Evolutionary conservation across 2,329 filamentous ascomycete genomes (phyloP).

Genomic region (Stenocarpella maydis): DNA sequence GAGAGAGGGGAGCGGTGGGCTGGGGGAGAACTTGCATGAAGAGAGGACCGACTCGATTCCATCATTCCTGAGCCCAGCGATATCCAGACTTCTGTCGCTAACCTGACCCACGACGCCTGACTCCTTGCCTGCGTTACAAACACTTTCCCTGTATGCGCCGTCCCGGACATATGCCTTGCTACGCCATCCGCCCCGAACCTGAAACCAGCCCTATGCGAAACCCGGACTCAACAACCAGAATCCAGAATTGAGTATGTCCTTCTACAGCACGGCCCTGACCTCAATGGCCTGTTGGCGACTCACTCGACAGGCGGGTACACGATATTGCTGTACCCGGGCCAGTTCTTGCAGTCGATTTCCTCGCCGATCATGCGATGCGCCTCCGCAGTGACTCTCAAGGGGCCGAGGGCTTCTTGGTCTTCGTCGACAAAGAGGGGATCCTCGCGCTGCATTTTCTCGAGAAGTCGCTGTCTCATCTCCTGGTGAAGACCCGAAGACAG

Average conservation of each 20-base stretch:
- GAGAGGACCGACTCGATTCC: neutral
- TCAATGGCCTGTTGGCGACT: neutral
- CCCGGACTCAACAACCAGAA: neutral
- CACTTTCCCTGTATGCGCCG: neutral
- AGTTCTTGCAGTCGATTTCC: constrained; percentile 27
- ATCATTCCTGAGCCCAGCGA: neutral
- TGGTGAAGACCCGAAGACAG: constrained; percentile 24
- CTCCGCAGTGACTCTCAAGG: constrained; percentile 4
- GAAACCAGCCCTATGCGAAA: neutral
- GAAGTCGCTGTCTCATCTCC: constrained; percentile 27
- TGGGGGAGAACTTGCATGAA: neutral
- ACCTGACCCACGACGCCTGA: neutral
- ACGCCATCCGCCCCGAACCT: neutral
- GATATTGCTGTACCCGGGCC: constrained; percentile 27
- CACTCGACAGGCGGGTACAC: constrained; percentile 4
- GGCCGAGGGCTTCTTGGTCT: neutral
- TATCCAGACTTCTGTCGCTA: neutral
- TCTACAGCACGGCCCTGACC: neutral
- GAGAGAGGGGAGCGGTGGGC: too few relatives aligned
- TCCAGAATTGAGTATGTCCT: neutral
- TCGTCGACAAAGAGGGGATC: neutral
- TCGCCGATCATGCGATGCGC: constrained; percentile 21
- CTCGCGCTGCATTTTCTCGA: neutral
- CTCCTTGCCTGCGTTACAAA: neutral
- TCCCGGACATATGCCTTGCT: neutral